These are phyloP conservation scores for Hanseniaspora mollemarum DNA, from an alignment of 805 yeast species.

Conservation along the genomic window DNA sequence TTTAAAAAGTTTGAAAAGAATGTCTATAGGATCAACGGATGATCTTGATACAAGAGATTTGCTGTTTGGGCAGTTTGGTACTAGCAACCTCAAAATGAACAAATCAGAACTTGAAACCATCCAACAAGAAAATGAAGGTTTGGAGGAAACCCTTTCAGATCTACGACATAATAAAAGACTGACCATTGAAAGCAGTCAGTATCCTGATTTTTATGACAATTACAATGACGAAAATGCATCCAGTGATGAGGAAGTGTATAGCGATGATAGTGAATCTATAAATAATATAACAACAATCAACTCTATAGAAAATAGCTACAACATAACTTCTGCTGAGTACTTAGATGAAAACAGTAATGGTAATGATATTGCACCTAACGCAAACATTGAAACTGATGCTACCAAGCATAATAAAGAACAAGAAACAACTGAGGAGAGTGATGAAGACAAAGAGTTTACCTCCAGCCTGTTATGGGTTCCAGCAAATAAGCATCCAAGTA, in stretches of 20 bases:
- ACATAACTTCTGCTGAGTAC: conserved; percentile 13
- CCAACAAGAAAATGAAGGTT: not conserved
- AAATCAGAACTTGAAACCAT: conserved; percentile 13
- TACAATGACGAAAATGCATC: conserved; percentile 13
- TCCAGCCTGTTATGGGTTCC: conserved; percentile 82
- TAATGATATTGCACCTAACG: not conserved
- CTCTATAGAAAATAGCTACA: conserved; percentile 13
- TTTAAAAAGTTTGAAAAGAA: conserved; percentile 60
- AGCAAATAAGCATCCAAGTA: conserved; percentile 82
- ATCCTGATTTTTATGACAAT: conserved; percentile 10
- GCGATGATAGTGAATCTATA: not conserved
- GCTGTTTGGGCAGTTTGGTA: not conserved
- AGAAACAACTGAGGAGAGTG: conserved; percentile 18
- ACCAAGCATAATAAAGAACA: conserved; percentile 3
- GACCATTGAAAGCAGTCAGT: conserved; percentile 8
- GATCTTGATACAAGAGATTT: conserved; percentile 18
- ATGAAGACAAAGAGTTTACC: conserved; percentile 26
- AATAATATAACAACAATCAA: not conserved
- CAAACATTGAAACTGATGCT: conserved; percentile 18
- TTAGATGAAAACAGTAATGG: not conserved
- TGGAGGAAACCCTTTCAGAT: not conserved
- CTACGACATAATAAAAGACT: conserved; percentile 13
- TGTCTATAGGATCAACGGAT: conserved; percentile 52
- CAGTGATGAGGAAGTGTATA: conserved; percentile 5
- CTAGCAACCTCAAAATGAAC: conserved; percentile 20